Evolutionary conservation across 2,329 filamentous ascomycete genomes (phyloP).

Genomic region (Calonectria montana): DNA sequence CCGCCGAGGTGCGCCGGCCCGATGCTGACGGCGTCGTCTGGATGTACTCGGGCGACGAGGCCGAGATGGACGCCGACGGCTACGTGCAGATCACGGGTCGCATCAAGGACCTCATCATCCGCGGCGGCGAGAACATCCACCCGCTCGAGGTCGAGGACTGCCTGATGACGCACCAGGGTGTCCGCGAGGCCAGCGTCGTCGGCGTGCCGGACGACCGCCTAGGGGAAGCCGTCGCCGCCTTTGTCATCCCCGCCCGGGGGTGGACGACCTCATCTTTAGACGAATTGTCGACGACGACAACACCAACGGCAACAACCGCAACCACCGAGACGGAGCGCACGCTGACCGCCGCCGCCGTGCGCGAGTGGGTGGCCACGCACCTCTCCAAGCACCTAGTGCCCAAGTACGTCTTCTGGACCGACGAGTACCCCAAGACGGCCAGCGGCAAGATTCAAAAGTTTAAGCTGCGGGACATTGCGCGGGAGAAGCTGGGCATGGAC

Average conservation of each 20-base stretch:
- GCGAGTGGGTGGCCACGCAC: slow-evolving; percentile 76
- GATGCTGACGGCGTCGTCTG: slow-evolving; percentile 71
- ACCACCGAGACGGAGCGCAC: slow-evolving; percentile 41
- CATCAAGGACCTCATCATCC: slow-evolving; percentile 96
- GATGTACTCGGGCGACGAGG: slow-evolving; percentile 96
- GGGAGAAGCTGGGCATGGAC: slow-evolving; percentile 44
- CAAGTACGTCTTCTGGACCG: slow-evolving; percentile 88
- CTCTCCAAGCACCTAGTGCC: slow-evolving; percentile 84
- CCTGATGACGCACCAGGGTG: slow-evolving; percentile 76
- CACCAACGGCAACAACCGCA: background rate
- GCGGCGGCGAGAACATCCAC: slow-evolving; percentile 95
- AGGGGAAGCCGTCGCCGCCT: slow-evolving; percentile 89
- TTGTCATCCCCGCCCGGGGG: slow-evolving; percentile 69
- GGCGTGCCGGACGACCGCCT: slow-evolving; percentile 85
- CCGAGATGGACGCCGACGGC: slow-evolving; percentile 82
- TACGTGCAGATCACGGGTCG: slow-evolving; percentile 90
- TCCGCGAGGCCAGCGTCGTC: slow-evolving; percentile 84
- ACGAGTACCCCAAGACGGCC: slow-evolving; percentile 91
- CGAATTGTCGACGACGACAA: slow-evolving; percentile 28
- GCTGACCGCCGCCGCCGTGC: slow-evolving; percentile 70
- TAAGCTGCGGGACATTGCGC: slow-evolving; percentile 77
- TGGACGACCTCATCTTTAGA: slow-evolving; percentile 38
- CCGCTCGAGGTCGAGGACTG: slow-evolving; percentile 93
- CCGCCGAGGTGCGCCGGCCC: slow-evolving; percentile 70
- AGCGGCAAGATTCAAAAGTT: slow-evolving; percentile 98